These are phyloP conservation scores for Podospora conica DNA, from an alignment of 495 filamentous ascomycete genomes.

Conservation along the genomic window DNA sequence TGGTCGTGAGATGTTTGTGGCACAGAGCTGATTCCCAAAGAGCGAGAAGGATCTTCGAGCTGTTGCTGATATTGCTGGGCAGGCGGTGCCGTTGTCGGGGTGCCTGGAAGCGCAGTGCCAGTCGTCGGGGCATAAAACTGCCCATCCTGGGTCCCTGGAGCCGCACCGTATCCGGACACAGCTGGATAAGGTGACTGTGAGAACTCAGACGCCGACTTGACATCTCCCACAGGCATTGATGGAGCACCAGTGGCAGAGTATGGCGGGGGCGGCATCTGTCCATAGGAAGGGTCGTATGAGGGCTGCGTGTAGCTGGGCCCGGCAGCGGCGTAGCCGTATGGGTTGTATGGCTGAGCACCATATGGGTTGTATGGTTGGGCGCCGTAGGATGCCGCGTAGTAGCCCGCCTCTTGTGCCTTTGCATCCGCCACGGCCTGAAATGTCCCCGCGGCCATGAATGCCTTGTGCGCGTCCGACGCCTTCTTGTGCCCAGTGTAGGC, in stretches of 20 bases:
- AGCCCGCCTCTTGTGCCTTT: slow-evolving; percentile 38
- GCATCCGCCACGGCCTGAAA: slow-evolving; percentile 16
- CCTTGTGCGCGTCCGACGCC: slow-evolving; percentile 22
- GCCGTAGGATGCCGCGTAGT: slow-evolving; percentile 20
- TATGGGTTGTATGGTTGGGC: not conserved
- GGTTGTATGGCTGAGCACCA: not conserved
- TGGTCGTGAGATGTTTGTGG: not conserved
- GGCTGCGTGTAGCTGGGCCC: slow-evolving; percentile 1
- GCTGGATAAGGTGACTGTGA: not conserved
- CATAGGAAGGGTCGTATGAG: not conserved
- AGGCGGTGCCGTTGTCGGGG: not conserved
- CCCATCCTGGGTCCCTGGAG: not conserved
- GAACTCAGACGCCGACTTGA: not conserved
- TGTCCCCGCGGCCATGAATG: slow-evolving; percentile 10
- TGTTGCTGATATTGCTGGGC: not conserved
- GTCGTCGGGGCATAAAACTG: not conserved
- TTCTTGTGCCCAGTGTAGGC: slow-evolving; percentile 19
- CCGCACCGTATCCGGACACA: not conserved
- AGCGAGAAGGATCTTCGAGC: not conserved
- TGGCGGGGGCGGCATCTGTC: slow-evolving; percentile 6
- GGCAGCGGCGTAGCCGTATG: not conserved
- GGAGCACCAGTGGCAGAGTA: slow-evolving; percentile 1
- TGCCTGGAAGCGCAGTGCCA: not conserved
- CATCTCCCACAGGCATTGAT: not conserved
- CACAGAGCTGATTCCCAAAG: not conserved